Conservation (phyloP, 139 green algal genomes). For the Picochlorum sp. region DNA sequence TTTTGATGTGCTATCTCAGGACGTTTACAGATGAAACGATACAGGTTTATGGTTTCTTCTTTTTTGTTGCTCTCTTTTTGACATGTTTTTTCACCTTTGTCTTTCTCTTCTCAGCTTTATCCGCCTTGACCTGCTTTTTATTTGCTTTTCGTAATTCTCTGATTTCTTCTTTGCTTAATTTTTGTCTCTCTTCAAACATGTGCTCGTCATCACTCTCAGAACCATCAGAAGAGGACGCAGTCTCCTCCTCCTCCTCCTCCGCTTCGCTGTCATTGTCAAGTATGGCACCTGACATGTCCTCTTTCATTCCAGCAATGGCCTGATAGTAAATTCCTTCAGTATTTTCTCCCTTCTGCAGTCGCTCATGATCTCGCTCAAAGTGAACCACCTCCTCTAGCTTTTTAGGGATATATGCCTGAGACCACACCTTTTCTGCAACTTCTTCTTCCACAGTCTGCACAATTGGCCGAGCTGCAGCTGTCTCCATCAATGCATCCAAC, state of each 20-base stretch:
- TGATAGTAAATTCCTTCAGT: constrained; percentile 94
- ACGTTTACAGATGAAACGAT: not conserved
- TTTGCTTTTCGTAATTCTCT: constrained; percentile 52
- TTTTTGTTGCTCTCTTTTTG: constrained; percentile 73
- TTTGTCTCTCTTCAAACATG: constrained; percentile 26
- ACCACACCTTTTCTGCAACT: constrained; percentile 31
- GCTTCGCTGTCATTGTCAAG: not conserved
- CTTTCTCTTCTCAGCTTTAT: constrained; percentile 78
- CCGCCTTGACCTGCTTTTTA: constrained; percentile 79
- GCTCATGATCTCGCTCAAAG: constrained; percentile 76
- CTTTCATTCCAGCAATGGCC: constrained; percentile 67
- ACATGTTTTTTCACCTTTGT: constrained; percentile 87
- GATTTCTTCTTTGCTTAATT: constrained; percentile 44
- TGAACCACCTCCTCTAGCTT: constrained; percentile 80
- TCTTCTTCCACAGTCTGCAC: constrained; percentile 26
- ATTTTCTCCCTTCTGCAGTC: constrained; percentile 40
- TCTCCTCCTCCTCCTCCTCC: constrained; percentile 9
- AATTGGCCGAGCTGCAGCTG: constrained; percentile 28
- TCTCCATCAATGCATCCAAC: constrained; percentile 64
- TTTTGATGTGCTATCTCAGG: not conserved
- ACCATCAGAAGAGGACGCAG: constrained; percentile 12
- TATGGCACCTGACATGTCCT: constrained; percentile 67
- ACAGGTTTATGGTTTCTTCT: constrained; percentile 44
- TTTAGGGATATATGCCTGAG: constrained; percentile 88
- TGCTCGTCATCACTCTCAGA: constrained; percentile 18